Percentiles rank a stretch among this genome's conserved stretches.
Conservation (phyloP, 1,139 yeast species). For the Yamadazyma membranifaciens region DNA sequence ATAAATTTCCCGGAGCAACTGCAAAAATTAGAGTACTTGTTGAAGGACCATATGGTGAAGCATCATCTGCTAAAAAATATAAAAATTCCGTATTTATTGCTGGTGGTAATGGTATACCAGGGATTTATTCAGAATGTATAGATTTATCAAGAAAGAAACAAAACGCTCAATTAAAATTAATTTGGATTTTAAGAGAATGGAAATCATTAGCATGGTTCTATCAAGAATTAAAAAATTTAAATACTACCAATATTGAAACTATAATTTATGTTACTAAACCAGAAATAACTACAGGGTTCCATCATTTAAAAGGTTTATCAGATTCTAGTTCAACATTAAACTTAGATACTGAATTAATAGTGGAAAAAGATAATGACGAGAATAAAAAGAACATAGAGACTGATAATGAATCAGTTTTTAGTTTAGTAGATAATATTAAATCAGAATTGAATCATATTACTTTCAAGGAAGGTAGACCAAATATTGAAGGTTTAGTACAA, state of each 20-base stretch:
- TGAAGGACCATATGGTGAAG: conserved; percentile 40
- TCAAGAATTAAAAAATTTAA: conserved; percentile 38
- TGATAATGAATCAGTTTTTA: conserved; percentile 5
- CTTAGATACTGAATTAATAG: conserved; percentile 14
- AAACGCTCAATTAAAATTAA: conserved; percentile 15
- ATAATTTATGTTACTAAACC: conserved; percentile 21
- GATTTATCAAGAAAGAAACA: conserved; percentile 17
- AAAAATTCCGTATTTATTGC: conserved; percentile 34
- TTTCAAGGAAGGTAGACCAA: conserved; percentile 32
- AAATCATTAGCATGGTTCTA: conserved; percentile 45
- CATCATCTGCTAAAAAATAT: conserved; percentile 25
- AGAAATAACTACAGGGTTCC: conserved; percentile 11
- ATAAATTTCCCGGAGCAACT: conserved; percentile 23
- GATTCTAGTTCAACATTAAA: conserved; percentile 12
- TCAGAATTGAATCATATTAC: conserved; percentile 21
- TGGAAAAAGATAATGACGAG: conserved; percentile 11
- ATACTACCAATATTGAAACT: conserved; percentile 24
- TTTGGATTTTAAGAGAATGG: conserved; percentile 49
- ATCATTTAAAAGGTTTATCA: conserved; percentile 14
- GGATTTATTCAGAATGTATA: conserved; percentile 30
- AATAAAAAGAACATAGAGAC: conserved; percentile 5
- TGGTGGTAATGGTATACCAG: conserved; percentile 46
- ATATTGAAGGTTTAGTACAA: conserved; percentile 21
- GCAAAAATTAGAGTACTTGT: conserved; percentile 28
- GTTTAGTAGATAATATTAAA: conserved; percentile 12